Conservation (phyloP, 208 protist genomes). For the Hexamita inflata region DNA sequence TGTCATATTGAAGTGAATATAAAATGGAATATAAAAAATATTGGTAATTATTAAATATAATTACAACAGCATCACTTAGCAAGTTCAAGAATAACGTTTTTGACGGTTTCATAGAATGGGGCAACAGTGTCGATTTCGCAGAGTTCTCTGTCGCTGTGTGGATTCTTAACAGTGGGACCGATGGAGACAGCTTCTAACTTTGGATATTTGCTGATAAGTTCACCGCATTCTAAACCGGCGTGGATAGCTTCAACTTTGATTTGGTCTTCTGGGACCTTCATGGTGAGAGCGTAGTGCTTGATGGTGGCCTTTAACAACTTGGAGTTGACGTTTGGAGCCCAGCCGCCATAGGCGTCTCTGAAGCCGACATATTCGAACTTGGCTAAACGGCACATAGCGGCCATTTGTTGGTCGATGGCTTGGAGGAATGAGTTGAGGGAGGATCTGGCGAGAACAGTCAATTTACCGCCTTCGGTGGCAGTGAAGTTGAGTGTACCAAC, state of each 20-base stretch:
- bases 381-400: neutral
- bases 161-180: slow-evolving; percentile 33
- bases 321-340: slow-evolving; percentile 28
- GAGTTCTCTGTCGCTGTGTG: slow-evolving; percentile 22
- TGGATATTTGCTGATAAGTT: slow-evolving; percentile 27
- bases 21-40: too few relatives aligned
- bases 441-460: neutral
- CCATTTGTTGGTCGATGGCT: neutral
- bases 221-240: slow-evolving; percentile 37
- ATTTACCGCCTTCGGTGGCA: neutral
- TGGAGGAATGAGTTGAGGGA: slow-evolving; percentile 18
- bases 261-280: neutral
- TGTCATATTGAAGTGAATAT: too few relatives aligned
- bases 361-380: neutral
- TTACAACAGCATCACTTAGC: too few relatives aligned
- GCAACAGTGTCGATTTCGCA: neutral
- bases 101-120: slow-evolving; percentile 5
- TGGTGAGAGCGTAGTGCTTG: neutral
- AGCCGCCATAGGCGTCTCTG: slow-evolving; percentile 23
- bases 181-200: slow-evolving; percentile 30
- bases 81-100: slow-evolving; percentile 1
- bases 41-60: too few relatives aligned
- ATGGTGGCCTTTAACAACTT: slow-evolving; percentile 15
- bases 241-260: slow-evolving; percentile 33
- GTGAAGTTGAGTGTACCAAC: slow-evolving; percentile 1